A percentile compares a stretch with the other conserved stretches of the same genome.
These are phyloP conservation scores for Dichomitus squalens DNA, from an alignment of 1,284 basidiomycete species.

Conservation along the genomic window DNA sequence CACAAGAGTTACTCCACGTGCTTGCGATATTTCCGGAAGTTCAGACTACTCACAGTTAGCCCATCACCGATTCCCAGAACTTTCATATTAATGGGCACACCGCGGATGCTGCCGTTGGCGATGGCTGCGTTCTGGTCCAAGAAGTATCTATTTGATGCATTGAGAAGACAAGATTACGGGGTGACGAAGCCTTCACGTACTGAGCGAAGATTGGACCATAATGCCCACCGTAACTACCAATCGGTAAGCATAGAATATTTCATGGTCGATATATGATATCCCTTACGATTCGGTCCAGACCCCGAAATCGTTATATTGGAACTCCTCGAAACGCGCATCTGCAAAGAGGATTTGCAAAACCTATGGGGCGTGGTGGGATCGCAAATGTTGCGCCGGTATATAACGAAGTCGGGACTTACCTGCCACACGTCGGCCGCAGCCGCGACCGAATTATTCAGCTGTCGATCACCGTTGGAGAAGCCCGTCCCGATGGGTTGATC, in stretches of 20 bases:
- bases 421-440: no score
- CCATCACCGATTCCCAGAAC: slow-evolving; percentile 66
- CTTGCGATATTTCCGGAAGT: slow-evolving; percentile 60
- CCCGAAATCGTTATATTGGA: slow-evolving; percentile 51
- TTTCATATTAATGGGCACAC: slow-evolving; percentile 60
- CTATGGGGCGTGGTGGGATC: no score
- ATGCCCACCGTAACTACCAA: slow-evolving; percentile 68
- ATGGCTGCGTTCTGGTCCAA: slow-evolving; percentile 63
- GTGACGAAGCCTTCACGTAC: slow-evolving; percentile 33
- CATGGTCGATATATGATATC: no score
- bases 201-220: slow-evolving; percentile 65
- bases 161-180: not conserved
- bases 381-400: no score
- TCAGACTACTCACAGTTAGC: slow-evolving; percentile 59
- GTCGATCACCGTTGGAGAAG: slow-evolving; percentile 65
- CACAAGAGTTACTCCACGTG: no score
- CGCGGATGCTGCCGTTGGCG: slow-evolving; percentile 44
- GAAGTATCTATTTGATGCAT: slow-evolving; percentile 45
- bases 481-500: slow-evolving; percentile 68
- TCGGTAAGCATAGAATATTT: no score
- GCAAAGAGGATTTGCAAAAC: slow-evolving; percentile 73
- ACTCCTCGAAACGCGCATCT: slow-evolving; percentile 58
- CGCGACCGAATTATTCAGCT: no score
- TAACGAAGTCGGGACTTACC: no score
- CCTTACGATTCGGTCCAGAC: slow-evolving; percentile 71